Percentiles rank a stretch among this genome's conserved stretches.
These are phyloP conservation scores for Salinomyces thailandicus DNA, from an alignment of 2,329 filamentous ascomycete species.

Conservation along the genomic window DNA sequence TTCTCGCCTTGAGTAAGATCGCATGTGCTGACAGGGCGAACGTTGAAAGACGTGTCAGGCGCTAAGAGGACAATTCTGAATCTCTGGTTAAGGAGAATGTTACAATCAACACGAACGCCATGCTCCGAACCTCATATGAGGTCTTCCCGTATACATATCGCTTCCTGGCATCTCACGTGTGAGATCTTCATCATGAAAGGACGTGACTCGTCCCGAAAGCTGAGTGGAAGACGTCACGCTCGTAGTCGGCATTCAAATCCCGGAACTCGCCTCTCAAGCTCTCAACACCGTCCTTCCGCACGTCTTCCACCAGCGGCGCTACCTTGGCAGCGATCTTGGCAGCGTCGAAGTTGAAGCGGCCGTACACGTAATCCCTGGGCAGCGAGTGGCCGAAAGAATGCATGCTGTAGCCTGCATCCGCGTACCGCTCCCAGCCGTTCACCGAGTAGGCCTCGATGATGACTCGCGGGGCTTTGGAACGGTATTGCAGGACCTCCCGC, in stretches of 20 bases:
- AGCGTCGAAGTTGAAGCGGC: slow-evolving; percentile 46
- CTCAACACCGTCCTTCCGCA: slow-evolving; percentile 28
- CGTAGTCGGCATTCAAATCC: slow-evolving; percentile 23
- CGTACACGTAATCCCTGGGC: slow-evolving; percentile 45
- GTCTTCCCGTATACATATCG: too few species aligned
- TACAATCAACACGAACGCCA: too few species aligned
- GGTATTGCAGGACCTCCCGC: slow-evolving; percentile 32
- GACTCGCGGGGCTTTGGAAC: slow-evolving; percentile 27
- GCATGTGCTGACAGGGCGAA: too few species aligned
- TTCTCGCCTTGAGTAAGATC: too few species aligned
- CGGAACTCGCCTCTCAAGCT: slow-evolving; percentile 21
- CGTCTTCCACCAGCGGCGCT: slow-evolving; percentile 26
- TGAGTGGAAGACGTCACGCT: slow-evolving; percentile 14
- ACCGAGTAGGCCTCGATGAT: slow-evolving; percentile 51
- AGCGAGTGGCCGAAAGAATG: slow-evolving; percentile 46
- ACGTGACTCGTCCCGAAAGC: slow-evolving; percentile 5
- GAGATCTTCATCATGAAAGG: too few species aligned
- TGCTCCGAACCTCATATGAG: too few species aligned
- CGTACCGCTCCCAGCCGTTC: slow-evolving; percentile 52
- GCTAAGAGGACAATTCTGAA: too few species aligned
- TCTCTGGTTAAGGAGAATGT: too few species aligned
- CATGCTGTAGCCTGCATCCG: slow-evolving; percentile 46
- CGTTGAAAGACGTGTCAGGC: too few species aligned
- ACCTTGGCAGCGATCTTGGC: slow-evolving; percentile 35
- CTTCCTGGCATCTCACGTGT: too few species aligned